phyloP scores from a whole-genome alignment of 495 filamentous ascomycete genomes.

The Daldinia grandis region DNA sequence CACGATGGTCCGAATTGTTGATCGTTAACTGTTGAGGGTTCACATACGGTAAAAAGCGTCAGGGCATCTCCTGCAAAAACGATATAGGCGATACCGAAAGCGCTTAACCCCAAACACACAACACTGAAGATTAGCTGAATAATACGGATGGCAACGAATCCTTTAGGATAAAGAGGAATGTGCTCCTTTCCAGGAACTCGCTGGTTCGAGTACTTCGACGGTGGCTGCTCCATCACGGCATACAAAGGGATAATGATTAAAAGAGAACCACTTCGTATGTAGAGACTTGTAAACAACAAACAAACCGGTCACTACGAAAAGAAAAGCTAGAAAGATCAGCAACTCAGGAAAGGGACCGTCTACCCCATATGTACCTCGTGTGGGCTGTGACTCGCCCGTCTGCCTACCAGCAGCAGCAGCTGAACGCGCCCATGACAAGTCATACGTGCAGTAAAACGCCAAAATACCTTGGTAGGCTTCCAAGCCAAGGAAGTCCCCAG shows the following conservation, averaged over 20 bases:
- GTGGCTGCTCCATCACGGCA: conserved; percentile 29
- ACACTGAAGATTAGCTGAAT: conserved; percentile 70
- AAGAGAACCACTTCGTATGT: neutral
- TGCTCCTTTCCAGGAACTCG: conserved; percentile 52
- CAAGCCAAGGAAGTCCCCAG: neutral
- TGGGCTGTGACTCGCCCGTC: too few species aligned
- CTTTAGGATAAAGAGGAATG: conserved; percentile 53
- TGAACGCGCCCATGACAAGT: neutral
- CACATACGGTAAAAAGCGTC: conserved; percentile 54
- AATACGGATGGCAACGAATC: conserved; percentile 66
- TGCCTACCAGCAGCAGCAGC: neutral
- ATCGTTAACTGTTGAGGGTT: neutral
- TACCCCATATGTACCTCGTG: too few species aligned
- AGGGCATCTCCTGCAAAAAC: conserved; percentile 45
- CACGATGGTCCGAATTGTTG: neutral
- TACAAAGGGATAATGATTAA: neutral
- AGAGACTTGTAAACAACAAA: neutral
- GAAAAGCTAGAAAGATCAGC: neutral
- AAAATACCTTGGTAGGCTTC: neutral
- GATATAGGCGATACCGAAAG: conserved; percentile 61
- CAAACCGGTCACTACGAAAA: neutral
- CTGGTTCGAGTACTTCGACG: conserved; percentile 38
- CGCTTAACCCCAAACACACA: conserved; percentile 71
- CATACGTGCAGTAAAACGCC: neutral
- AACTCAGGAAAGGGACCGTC: neutral